These are phyloP conservation scores for Mrakia gelida DNA, from an alignment of 768 basidiomycete genomes.

Conservation along the genomic window DNA sequence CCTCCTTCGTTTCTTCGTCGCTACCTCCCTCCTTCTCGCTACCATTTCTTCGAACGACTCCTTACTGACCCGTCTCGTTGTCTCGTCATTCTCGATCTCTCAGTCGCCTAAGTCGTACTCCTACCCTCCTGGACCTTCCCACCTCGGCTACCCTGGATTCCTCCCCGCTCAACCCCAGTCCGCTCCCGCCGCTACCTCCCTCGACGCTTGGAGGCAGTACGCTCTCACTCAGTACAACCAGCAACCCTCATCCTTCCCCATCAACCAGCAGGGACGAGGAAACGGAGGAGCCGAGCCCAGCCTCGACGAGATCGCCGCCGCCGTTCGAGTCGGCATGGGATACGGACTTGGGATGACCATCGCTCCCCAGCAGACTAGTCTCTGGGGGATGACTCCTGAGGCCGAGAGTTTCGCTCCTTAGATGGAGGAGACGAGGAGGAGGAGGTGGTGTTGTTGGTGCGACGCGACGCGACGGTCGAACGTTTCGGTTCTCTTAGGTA, in stretches of 20 bases:
- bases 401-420: neutral
- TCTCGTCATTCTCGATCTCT: neutral
- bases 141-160: conserved; percentile 2
- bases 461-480: neutral
- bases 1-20: no score
- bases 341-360: conserved; percentile 18
- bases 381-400: neutral
- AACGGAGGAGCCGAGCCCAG: neutral
- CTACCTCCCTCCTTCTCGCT: neutral
- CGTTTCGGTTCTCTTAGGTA: neutral
- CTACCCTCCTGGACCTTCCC: conserved; percentile 18
- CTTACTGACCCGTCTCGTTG: neutral
- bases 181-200: neutral
- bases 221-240: conserved; percentile 25
- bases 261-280: neutral
- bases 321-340: conserved; percentile 26
- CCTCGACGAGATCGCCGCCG: conserved; percentile 22
- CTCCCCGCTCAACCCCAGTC: neutral
- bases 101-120: conserved; percentile 21
- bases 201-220: conserved; percentile 25
- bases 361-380: neutral
- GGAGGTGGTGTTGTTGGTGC: neutral
- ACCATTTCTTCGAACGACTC: no score
- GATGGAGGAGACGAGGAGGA: neutral
- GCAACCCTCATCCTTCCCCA: neutral